Conservation (phyloP, 78 protist species). For the Pigoraptor vietnamica region DNA sequence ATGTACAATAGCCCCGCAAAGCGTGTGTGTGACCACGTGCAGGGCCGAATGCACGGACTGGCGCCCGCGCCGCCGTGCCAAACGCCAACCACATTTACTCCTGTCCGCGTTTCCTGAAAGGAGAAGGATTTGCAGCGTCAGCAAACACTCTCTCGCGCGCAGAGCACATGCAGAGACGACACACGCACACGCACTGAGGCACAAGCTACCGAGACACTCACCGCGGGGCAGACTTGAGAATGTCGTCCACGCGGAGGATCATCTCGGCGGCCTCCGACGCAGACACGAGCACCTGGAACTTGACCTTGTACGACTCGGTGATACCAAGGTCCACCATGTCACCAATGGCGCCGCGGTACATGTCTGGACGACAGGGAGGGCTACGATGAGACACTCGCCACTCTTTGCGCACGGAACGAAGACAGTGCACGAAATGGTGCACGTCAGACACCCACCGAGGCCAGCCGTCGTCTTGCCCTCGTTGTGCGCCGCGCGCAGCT, state of each 20-base stretch:
- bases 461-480: conserved; percentile 68
- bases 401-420: no score
- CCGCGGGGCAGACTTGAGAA: conserved; percentile 93
- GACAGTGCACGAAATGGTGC: neutral
- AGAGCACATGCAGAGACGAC: no score
- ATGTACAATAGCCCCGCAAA: no score
- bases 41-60: neutral
- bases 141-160: no score
- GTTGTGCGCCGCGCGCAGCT: conserved; percentile 80
- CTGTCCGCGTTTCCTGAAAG: neutral
- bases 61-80: neutral
- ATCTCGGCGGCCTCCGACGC: conserved; percentile 99
- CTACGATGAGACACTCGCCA: no score
- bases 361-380: conserved; percentile 41
- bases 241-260: conserved; percentile 96
- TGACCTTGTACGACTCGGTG: conserved; percentile 85
- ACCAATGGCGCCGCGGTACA: conserved; percentile 82
- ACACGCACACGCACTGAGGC: neutral
- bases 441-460: conserved; percentile 8
- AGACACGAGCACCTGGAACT: conserved; percentile 78
- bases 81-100: neutral
- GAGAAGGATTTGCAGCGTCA: no score
- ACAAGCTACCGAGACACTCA: neutral
- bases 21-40: no score
- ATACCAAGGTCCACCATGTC: conserved; percentile 83